Evolutionary conservation across 352 stramenopile genomes (phyloP).

Genomic region (Phytophthora pseudosyringae): DNA sequence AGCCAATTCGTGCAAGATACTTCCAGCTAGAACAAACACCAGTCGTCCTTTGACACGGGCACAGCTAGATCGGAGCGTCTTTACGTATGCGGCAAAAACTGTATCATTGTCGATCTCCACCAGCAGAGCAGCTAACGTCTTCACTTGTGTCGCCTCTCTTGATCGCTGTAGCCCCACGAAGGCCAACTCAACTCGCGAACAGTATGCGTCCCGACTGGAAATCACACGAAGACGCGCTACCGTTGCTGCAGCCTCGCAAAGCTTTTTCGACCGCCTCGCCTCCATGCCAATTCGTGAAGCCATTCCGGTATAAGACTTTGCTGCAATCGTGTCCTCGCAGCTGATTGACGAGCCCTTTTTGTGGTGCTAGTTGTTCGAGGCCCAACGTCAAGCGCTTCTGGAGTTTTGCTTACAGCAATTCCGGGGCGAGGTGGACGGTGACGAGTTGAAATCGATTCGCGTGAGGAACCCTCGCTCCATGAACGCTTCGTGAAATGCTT

Average conservation of each 20-base stretch:
- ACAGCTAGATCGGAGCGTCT: constrained; percentile 4
- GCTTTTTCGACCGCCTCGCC: constrained; percentile 58
- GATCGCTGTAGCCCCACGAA: constrained; percentile 5
- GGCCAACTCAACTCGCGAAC: constrained; percentile 17
- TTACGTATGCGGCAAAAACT: constrained; percentile 1
- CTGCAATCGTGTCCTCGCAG: neutral
- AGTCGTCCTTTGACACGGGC: constrained; percentile 7
- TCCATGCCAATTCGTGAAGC: constrained; percentile 37
- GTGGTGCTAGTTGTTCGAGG: constrained; percentile 30
- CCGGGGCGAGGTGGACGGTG: constrained; percentile 13
- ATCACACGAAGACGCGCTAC: constrained; percentile 34
- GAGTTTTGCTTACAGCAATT: constrained; percentile 40
- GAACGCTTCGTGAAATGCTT: neutral
- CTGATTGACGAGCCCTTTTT: neutral
- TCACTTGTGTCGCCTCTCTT: neutral
- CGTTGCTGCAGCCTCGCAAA: constrained; percentile 35
- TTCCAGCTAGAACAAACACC: constrained; percentile 1
- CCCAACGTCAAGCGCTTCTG: constrained; percentile 37
- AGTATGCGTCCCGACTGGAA: constrained; percentile 36
- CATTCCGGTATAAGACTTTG: constrained; percentile 32
- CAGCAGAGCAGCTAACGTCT: neutral
- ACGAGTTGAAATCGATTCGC: constrained; percentile 33
- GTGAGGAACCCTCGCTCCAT: constrained; percentile 10
- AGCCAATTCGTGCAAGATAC: constrained; percentile 4
- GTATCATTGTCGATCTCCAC: neutral